Evolutionary conservation across 768 basidiomycete genomes (phyloP).

Genomic region (Pisolithus orientalis): DNA sequence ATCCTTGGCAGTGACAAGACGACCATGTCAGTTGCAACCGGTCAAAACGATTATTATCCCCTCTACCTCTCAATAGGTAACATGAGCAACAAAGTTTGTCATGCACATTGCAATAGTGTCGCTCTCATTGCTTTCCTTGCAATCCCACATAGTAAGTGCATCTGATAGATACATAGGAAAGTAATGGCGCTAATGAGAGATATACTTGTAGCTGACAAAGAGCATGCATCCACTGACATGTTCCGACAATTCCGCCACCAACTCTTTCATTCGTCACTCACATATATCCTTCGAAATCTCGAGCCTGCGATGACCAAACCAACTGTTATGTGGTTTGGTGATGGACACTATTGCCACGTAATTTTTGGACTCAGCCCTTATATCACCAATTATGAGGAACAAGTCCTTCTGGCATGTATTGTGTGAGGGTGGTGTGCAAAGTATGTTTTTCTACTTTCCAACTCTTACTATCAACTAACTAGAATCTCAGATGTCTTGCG

Average conservation of each 20-base stretch:
- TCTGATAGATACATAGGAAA: background rate
- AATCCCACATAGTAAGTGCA: constrained; percentile 27
- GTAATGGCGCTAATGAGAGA: background rate
- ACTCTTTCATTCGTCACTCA: constrained; percentile 22
- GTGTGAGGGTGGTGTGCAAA: too few relatives aligned
- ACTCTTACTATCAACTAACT: too few relatives aligned
- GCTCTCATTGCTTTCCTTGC: constrained; percentile 19
- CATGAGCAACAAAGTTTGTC: constrained; percentile 8
- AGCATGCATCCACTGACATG: constrained; percentile 5
- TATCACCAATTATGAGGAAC: too few relatives aligned
- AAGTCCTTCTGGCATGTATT: too few relatives aligned
- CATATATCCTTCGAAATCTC: constrained; percentile 18
- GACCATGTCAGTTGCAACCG: too few relatives aligned
- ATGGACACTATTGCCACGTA: constrained; percentile 23
- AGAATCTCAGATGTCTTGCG: too few relatives aligned
- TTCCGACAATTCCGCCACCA: constrained; percentile 26
- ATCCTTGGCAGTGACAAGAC: too few relatives aligned
- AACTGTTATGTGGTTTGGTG: constrained; percentile 17
- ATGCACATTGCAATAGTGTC: constrained; percentile 2
- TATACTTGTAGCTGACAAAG: constrained; percentile 1
- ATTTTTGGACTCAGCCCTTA: constrained; percentile 30
- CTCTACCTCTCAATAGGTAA: constrained; percentile 15
- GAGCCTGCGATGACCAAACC: constrained; percentile 22
- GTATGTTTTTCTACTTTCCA: too few relatives aligned
- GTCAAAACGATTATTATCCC: constrained; percentile 13